These are phyloP conservation scores for Stromatinia cepivora DNA, from an alignment of 2,329 filamentous ascomycete genomes.

Conservation along the genomic window DNA sequence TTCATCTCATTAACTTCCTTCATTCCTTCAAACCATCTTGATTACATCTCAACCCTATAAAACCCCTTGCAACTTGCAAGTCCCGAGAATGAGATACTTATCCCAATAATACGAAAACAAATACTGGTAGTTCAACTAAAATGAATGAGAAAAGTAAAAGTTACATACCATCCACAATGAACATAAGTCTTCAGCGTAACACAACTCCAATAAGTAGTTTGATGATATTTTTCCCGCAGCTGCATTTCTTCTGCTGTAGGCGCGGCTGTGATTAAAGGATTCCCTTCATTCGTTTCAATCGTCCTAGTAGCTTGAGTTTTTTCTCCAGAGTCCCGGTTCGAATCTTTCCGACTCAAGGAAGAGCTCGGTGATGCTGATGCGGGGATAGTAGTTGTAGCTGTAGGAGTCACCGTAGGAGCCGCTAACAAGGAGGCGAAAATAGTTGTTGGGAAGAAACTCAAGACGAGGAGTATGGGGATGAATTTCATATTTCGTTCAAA, in stretches of 20 bases:
- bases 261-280: conserved; percentile 26
- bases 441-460: background rate
- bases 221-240: conserved; percentile 37
- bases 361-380: background rate
- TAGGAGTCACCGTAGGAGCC: background rate
- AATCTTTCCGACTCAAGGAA: background rate
- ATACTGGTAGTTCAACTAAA: too few relatives aligned
- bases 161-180: conserved; percentile 35
- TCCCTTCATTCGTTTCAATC: background rate
- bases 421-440: background rate
- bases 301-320: background rate
- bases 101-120: too few relatives aligned
- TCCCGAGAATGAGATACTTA: background rate
- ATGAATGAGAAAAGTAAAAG: background rate
- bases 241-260: conserved; percentile 23
- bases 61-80: background rate
- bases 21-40: background rate
- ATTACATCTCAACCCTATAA: background rate
- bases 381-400: background rate
- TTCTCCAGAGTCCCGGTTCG: background rate
- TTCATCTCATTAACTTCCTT: background rate
- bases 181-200: conserved; percentile 29
- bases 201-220: conserved; percentile 39
- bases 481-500: background rate
- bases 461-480: background rate